These are phyloP conservation scores for Penicillium roqueforti DNA, from an alignment of 495 filamentous ascomycete genomes.

Conservation along the genomic window DNA sequence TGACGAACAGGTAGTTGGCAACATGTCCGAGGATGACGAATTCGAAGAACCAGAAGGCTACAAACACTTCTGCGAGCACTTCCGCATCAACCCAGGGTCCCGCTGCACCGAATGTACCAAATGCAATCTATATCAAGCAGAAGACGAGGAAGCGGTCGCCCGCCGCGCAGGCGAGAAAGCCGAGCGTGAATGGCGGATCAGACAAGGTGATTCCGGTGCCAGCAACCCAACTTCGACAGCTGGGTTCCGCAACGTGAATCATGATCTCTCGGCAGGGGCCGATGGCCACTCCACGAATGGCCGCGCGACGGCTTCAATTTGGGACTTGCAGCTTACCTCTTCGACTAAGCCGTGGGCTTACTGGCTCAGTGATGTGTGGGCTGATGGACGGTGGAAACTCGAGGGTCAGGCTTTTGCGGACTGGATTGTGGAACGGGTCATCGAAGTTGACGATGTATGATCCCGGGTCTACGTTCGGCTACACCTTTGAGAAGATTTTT, in stretches of 20 bases:
- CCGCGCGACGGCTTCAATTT: slow-evolving; percentile 6
- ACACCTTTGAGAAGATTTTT: not conserved
- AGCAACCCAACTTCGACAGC: slow-evolving; percentile 13
- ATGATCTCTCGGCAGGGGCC: slow-evolving; percentile 28
- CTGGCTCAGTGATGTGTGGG: slow-evolving; percentile 40
- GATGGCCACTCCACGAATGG: slow-evolving; percentile 10
- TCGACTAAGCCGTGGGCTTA: slow-evolving; percentile 29
- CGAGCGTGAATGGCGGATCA: slow-evolving; percentile 74
- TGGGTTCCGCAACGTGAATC: slow-evolving; percentile 31
- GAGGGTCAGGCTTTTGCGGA: slow-evolving; percentile 44
- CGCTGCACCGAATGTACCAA: slow-evolving; percentile 73
- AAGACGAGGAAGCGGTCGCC: slow-evolving; percentile 78
- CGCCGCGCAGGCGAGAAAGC: slow-evolving; percentile 71
- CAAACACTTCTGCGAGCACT: slow-evolving; percentile 91
- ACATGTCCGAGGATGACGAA: slow-evolving; percentile 26
- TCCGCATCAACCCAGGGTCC: slow-evolving; percentile 65
- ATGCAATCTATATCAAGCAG: slow-evolving; percentile 85
- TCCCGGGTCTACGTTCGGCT: not conserved
- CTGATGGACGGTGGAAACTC: slow-evolving; percentile 37
- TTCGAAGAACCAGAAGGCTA: slow-evolving; percentile 64
- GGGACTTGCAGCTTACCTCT: slow-evolving; percentile 16
- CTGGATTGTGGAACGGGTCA: slow-evolving; percentile 41
- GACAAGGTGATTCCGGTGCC: slow-evolving; percentile 46
- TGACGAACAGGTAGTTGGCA: slow-evolving; percentile 14
- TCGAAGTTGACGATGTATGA: slow-evolving; percentile 39